These are phyloP conservation scores for Amauroascus verrucosus DNA, from an alignment of 2,329 filamentous ascomycete genomes.

Conservation along the genomic window DNA sequence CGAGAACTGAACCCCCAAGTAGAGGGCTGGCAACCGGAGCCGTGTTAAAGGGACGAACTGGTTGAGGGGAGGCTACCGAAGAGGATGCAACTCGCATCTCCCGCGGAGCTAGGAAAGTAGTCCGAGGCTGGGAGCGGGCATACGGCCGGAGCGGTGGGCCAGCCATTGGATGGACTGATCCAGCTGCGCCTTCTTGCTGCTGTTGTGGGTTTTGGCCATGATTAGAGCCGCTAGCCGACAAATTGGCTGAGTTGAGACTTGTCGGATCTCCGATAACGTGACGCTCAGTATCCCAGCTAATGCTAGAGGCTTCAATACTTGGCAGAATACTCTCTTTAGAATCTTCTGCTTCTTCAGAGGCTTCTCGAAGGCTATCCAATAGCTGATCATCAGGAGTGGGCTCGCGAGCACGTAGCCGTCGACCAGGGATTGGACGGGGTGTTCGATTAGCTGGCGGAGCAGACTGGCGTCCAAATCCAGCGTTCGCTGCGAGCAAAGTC, in stretches of 20 bases:
- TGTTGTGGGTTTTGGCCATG: no score
- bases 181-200: neutral
- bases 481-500: conserved; percentile 11
- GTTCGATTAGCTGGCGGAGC: conserved; percentile 4
- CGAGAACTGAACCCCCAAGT: neutral
- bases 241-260: neutral
- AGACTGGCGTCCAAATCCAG: neutral
- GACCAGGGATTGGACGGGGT: conserved; percentile 1
- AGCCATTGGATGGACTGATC: neutral
- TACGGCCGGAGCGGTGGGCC: conserved; percentile 5
- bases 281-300: conserved; percentile 18
- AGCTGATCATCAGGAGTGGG: conserved; percentile 20
- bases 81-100: neutral
- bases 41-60: neutral
- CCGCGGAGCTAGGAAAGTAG: neutral
- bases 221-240: neutral
- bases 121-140: neutral
- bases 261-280: conserved; percentile 6
- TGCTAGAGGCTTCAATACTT: conserved; percentile 13
- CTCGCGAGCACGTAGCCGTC: conserved; percentile 8
- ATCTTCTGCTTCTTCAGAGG: conserved; percentile 15
- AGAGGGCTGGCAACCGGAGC: conserved; percentile 1
- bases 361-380: conserved; percentile 18
- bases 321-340: neutral
- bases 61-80: neutral